Evolutionary conservation across 2,329 filamentous ascomycete species (phyloP).

Genomic region (Dendrostoma leiphaemia): DNA sequence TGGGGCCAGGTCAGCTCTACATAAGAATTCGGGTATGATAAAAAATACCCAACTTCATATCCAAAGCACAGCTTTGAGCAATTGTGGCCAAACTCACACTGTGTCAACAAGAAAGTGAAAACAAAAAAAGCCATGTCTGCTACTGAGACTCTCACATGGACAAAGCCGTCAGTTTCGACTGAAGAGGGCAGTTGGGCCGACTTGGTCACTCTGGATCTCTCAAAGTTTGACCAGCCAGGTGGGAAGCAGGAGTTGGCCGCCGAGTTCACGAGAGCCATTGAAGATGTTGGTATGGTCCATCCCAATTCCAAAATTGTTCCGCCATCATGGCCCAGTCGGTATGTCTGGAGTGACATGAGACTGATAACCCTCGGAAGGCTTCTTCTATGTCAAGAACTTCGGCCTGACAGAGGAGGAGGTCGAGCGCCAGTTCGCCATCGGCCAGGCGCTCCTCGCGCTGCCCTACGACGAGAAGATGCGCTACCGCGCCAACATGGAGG

Average conservation of each 20-base stretch:
- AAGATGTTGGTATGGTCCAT: slow-evolving; percentile 6
- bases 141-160: slow-evolving; percentile 5
- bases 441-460: slow-evolving; percentile 45
- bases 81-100: too few species aligned
- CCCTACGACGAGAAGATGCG: slow-evolving; percentile 55
- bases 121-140: not conserved
- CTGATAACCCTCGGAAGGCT: too few species aligned
- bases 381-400: slow-evolving; percentile 60
- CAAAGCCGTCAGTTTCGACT: not conserved
- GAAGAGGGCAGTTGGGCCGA: slow-evolving; percentile 4
- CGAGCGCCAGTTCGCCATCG: slow-evolving; percentile 55
- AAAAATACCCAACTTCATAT: too few species aligned
- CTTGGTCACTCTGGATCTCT: slow-evolving; percentile 12
- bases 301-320: too few species aligned
- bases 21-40: too few species aligned
- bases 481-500: slow-evolving; percentile 39
- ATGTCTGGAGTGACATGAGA: too few species aligned
- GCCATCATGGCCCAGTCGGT: too few species aligned
- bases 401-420: slow-evolving; percentile 54
- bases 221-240: slow-evolving; percentile 13
- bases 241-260: slow-evolving; percentile 25
- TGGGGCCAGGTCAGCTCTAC: not conserved
- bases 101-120: not conserved
- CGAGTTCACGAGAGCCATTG: slow-evolving; percentile 1
- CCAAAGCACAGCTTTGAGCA: too few species aligned